Evolutionary conservation across 2,329 filamentous ascomycete genomes (phyloP), one percentile per base, ranked within the genome.

Genomic region (Alternaria conjuncta): DNA sequence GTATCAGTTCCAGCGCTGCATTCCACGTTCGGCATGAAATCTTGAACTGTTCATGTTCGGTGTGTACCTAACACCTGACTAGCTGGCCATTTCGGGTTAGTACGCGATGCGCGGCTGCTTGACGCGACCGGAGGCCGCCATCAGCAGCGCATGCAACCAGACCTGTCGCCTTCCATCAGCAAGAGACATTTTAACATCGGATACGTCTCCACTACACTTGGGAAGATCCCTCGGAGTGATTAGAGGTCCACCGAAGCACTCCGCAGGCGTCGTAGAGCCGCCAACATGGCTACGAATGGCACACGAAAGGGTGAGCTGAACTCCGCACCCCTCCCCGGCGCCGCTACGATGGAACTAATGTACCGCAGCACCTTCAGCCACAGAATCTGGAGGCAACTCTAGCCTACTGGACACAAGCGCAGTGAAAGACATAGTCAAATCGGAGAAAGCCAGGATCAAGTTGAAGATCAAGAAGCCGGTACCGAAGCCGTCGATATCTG

Each of bases 401-500:
- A 55, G 77, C 25, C 66, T 80, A 7, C 61, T 80, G 32, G 74
- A 79, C 55, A 58, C 63, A 13, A 68, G 63, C 60, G 64, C 73
- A 11, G 72, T 80, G 21, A 78, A 79, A 63, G 71, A 73, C 6
- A 65, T 71, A 5, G 68, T 82, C n/a, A 75, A 72, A 23, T 74
- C 80, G 51, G 80, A 82, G 63, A 79, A 81, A 43, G 78, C 79
- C 64, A 83, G 82, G 69, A 69, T 80, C 43, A 79, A 76, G 4
- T 61, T 81, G 55, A 81, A 80, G 65, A 66, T 92, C 21, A 92
- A 89, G 79, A 90, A 88, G 71, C 79, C 84, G 2, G 80, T 84
- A 0, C 88, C 88, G 0, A 91, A 89, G 77, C 84, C 89, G 60
- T 87, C 81, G 60, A 89, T 90, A 71, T 86, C 89, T 5, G 90